Percentiles rank a stretch among this genome's conserved stretches.
phyloP scores from a whole-genome alignment of 495 filamentous ascomycete species.

The Aspergillus sclerotiicarbonarius region DNA sequence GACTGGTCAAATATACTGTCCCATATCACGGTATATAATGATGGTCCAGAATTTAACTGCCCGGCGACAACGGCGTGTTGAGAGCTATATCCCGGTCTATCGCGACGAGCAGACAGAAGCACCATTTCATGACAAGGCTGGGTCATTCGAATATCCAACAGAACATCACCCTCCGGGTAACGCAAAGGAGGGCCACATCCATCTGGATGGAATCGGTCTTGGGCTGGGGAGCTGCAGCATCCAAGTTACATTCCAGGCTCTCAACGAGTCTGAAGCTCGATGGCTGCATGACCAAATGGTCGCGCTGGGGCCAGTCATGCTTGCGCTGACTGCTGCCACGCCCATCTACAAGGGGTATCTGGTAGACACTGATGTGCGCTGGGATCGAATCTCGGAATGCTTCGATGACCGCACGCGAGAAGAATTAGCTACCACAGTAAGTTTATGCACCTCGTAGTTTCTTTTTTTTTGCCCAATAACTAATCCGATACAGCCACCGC shows the following conservation, averaged over 20 bases:
- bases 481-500: constrained; percentile 20
- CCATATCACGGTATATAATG: not conserved
- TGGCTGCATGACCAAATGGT: constrained; percentile 88
- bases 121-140: not conserved
- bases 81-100: constrained; percentile 1
- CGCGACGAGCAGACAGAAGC: not conserved
- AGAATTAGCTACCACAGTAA: constrained; percentile 66
- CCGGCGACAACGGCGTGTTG: constrained; percentile 1
- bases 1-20: not conserved
- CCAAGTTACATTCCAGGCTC: constrained; percentile 91
- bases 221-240: constrained; percentile 91
- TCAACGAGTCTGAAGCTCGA: constrained; percentile 82
- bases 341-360: constrained; percentile 91
- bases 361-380: constrained; percentile 84
- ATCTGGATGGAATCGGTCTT: constrained; percentile 93
- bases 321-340: constrained; percentile 87
- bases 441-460: constrained; percentile 72
- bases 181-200: constrained; percentile 62
- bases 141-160: not conserved
- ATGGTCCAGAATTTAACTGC: not conserved
- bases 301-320: constrained; percentile 78
- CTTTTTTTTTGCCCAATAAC: constrained; percentile 57
- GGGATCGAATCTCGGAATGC: constrained; percentile 83
- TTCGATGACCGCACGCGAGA: constrained; percentile 84
- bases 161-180: not conserved